These are phyloP conservation scores for Warburgia ugandensis DNA, from an alignment of 164 flowering plant species.

Conservation along the genomic window DNA sequence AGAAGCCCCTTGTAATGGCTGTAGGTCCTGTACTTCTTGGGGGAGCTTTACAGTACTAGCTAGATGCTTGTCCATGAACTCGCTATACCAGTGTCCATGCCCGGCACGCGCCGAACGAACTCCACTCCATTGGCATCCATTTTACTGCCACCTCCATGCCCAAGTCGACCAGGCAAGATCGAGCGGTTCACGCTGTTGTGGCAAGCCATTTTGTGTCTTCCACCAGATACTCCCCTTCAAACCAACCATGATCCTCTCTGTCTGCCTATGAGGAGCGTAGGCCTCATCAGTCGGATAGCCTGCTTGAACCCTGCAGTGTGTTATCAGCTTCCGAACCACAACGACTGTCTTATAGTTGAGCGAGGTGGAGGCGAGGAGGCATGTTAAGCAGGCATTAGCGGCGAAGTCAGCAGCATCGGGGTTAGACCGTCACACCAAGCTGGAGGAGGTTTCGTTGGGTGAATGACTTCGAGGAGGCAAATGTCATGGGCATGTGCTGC, in stretches of 20 bases:
- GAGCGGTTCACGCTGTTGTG: constrained; percentile 85
- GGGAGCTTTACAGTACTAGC: no score
- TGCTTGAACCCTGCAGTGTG: constrained; percentile 9
- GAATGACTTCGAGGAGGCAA: constrained; percentile 22
- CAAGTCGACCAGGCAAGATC: constrained; percentile 55
- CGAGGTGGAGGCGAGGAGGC: constrained; percentile 18
- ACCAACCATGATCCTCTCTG: constrained; percentile 74
- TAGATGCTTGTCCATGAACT: constrained; percentile 69
- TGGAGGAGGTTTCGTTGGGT: constrained; percentile 22
- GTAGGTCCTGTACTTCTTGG: no score
- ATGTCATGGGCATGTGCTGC: no score
- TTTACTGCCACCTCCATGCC: constrained; percentile 49
- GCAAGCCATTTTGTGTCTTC: constrained; percentile 92
- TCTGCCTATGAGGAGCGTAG: constrained; percentile 56
- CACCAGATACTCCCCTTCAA: constrained; percentile 69
- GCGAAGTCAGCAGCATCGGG: constrained; percentile 21
- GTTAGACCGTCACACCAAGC: constrained; percentile 20
- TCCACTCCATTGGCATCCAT: constrained; percentile 78
- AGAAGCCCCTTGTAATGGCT: no score
- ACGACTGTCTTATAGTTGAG: constrained; percentile 23
- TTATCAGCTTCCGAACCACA: constrained; percentile 22
- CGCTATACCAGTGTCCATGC: constrained; percentile 47
- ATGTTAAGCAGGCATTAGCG: constrained; percentile 20
- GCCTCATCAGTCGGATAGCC: constrained; percentile 47
- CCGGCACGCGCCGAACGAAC: constrained; percentile 46